Evolutionary conservation across 345 rosid genomes (phyloP).

Genomic region (Combretum micranthum): DNA sequence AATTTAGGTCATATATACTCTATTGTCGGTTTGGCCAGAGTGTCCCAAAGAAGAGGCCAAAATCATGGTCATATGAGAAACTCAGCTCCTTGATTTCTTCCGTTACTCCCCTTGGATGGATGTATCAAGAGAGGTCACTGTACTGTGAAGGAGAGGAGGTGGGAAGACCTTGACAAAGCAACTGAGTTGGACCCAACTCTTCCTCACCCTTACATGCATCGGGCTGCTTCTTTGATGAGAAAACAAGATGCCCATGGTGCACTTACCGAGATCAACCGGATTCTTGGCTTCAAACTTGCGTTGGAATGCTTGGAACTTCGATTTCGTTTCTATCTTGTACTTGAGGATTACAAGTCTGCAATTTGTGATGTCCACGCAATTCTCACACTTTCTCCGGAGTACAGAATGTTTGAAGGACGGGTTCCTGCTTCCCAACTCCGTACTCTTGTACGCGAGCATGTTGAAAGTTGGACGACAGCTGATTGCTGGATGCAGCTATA

Average conservation of each 20-base stretch:
- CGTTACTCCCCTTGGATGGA: conserved; percentile 72
- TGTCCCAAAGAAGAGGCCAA: conserved; percentile 58
- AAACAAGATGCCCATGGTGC: conserved; percentile 73
- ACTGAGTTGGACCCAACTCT: conserved; percentile 86
- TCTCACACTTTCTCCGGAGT: conserved; percentile 80
- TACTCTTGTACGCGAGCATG: conserved; percentile 87
- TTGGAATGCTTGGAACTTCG: conserved; percentile 95
- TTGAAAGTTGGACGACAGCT: conserved; percentile 86
- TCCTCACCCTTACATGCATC: conserved; percentile 89
- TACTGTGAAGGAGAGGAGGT: conserved; percentile 74
- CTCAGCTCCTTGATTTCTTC: conserved; percentile 75
- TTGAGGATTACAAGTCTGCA: conserved; percentile 80
- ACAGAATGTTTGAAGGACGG: conserved; percentile 90
- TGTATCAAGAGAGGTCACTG: conserved; percentile 93
- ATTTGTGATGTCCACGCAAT: conserved; percentile 91
- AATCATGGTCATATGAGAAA: conserved; percentile 62
- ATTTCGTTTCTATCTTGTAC: conserved; percentile 83
- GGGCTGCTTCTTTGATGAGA: conserved; percentile 79
- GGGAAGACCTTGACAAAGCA: conserved; percentile 85
- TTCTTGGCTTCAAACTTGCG: conserved; percentile 91
- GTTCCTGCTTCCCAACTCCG: conserved; percentile 82
- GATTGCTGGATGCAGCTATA: conserved; percentile 99
- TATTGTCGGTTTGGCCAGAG: conserved; percentile 74
- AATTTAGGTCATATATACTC: conserved; percentile 75
- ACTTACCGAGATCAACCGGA: conserved; percentile 71